Conservation (phyloP, 768 basidiomycete species). For the Rhizopogon vulgaris region DNA sequence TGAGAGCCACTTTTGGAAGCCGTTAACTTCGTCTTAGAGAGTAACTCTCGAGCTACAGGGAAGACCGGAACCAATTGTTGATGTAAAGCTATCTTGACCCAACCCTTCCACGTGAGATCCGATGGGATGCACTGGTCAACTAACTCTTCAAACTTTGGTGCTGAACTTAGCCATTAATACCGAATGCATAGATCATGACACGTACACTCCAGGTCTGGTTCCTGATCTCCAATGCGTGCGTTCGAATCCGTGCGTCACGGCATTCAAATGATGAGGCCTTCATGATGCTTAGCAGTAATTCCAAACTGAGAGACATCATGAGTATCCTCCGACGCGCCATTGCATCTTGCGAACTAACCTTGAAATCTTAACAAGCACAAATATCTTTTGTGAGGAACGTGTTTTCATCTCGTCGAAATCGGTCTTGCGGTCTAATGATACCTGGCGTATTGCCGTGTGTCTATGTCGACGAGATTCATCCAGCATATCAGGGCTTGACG, state of each 20-base stretch:
- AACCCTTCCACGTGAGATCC: constrained; percentile 72
- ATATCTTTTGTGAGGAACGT: constrained; percentile 78
- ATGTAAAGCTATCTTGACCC: constrained; percentile 80
- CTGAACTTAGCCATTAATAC: constrained; percentile 4
- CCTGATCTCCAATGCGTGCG: constrained; percentile 73
- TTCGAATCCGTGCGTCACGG: constrained; percentile 71
- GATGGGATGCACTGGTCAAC: constrained; percentile 77
- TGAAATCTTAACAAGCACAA: constrained; percentile 70
- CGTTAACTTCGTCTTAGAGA: constrained; percentile 73
- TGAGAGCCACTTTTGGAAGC: constrained; percentile 31
- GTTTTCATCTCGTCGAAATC: constrained; percentile 80
- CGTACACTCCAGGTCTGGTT: constrained; percentile 81
- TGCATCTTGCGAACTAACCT: constrained; percentile 36
- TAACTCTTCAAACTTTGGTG: constrained; percentile 64
- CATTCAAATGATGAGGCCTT: constrained; percentile 84
- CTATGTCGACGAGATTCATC: constrained; percentile 18
- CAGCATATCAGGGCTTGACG: constrained; percentile 11
- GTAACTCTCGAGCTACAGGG: constrained; percentile 71
- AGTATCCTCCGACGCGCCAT: background rate
- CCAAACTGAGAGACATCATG: constrained; percentile 39
- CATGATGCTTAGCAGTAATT: constrained; percentile 70
- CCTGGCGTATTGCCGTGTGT: constrained; percentile 5
- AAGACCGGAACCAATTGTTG: constrained; percentile 74
- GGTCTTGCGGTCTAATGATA: constrained; percentile 22
- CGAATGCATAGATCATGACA: constrained; percentile 8